These are phyloP conservation scores for Aspergillus ochraceus DNA, from an alignment of 2,329 filamentous ascomycete species.

Conservation along the genomic window DNA sequence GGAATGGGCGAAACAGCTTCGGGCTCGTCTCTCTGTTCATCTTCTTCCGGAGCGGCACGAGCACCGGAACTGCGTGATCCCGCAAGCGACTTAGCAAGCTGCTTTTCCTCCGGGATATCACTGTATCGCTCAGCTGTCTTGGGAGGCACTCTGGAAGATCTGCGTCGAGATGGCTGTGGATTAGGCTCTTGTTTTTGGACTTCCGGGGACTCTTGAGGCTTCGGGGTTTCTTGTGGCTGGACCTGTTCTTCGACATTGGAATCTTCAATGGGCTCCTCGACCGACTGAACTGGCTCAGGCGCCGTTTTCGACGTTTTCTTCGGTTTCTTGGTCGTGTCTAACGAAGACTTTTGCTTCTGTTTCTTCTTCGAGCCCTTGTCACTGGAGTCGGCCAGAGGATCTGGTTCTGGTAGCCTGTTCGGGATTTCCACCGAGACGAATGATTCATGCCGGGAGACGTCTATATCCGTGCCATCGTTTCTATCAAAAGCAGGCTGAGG, in stretches of 20 bases:
- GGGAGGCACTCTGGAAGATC: conserved; percentile 31
- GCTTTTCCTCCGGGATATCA: conserved; percentile 38
- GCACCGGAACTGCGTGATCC: conserved; percentile 24
- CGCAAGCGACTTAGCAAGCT: conserved; percentile 31
- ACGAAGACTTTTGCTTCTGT: conserved; percentile 28
- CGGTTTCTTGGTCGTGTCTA: conserved; percentile 31
- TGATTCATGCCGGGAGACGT: conserved; percentile 25
- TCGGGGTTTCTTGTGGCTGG: background rate
- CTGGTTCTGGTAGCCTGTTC: conserved; percentile 31
- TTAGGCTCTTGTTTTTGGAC: background rate
- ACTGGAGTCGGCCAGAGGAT: conserved; percentile 27
- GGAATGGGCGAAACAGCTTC: conserved; percentile 28
- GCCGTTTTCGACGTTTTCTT: conserved; percentile 17
- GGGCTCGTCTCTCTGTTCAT: conserved; percentile 7
- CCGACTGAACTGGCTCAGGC: conserved; percentile 4
- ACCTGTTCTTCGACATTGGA: background rate
- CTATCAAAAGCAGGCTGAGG: background rate
- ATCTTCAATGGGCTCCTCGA: background rate
- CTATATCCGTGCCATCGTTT: background rate
- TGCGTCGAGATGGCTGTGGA: conserved; percentile 14
- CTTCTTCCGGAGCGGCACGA: conserved; percentile 12
- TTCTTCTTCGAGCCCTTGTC: conserved; percentile 26
- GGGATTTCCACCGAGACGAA: conserved; percentile 31
- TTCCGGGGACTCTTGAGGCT: background rate
- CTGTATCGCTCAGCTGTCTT: conserved; percentile 40